Evolutionary conservation across 1,139 yeast species (phyloP).

Genomic region (Yamadazyma mexicana): DNA sequence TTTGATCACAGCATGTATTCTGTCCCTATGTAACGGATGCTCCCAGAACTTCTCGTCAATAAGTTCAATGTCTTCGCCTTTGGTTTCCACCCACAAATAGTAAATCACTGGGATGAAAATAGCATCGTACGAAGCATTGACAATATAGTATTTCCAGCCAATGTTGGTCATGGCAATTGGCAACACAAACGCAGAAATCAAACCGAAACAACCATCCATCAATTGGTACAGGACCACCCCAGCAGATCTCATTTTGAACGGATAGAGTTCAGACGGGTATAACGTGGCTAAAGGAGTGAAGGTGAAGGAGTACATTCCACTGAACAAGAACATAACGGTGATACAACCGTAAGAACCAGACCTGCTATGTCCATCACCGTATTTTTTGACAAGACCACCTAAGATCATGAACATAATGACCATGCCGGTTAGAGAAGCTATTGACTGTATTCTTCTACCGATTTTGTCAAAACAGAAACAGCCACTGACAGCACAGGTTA

Average conservation of each 20-base stretch:
- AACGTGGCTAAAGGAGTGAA: constrained; percentile 16
- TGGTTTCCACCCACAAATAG: constrained; percentile 18
- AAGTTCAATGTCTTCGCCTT: constrained; percentile 10
- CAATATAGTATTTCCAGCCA: constrained; percentile 16
- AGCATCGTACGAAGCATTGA: constrained; percentile 15
- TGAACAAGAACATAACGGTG: constrained; percentile 18
- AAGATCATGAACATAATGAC: constrained; percentile 11
- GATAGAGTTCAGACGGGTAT: constrained; percentile 16
- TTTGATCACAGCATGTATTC: neutral
- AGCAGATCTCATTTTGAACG: constrained; percentile 14
- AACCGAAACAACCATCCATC: constrained; percentile 13
- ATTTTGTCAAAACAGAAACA: constrained; percentile 12
- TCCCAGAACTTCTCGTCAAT: constrained; percentile 9
- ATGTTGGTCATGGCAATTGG: constrained; percentile 16
- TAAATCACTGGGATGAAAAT: constrained; percentile 15
- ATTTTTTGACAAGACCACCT: constrained; percentile 15
- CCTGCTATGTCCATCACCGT: constrained; percentile 14
- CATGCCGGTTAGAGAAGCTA: constrained; percentile 14
- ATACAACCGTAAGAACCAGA: constrained; percentile 17
- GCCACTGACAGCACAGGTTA: constrained; percentile 14
- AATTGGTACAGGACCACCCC: constrained; percentile 10
- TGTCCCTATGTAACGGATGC: constrained; percentile 4
- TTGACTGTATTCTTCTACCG: constrained; percentile 15
- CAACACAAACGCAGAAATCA: constrained; percentile 12
- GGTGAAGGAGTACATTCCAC: constrained; percentile 17